Percentiles rank a stretch among this genome's conserved stretches.
Conservation (phyloP, 2,329 filamentous ascomycete species). For the Calonectria pseudoturangicola region DNA sequence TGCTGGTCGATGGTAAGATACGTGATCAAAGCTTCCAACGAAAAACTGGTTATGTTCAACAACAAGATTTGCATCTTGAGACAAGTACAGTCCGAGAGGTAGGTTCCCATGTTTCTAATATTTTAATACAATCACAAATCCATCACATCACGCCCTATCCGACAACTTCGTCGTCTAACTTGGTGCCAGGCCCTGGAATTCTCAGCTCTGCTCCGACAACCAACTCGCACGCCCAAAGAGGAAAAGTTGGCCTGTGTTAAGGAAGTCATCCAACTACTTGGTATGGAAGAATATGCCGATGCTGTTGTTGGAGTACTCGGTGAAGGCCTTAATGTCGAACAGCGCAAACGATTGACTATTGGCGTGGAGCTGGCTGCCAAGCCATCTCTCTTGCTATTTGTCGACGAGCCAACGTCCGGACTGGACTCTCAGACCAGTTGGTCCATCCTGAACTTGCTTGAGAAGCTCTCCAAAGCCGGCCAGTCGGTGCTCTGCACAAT, state of each 20-base stretch:
- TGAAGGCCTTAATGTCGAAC: conserved; percentile 67
- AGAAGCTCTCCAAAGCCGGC: conserved; percentile 72
- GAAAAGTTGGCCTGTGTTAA: conserved; percentile 72
- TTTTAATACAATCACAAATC: neutral
- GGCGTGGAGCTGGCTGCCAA: conserved; percentile 65
- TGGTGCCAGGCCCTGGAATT: conserved; percentile 57
- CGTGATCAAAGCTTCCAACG: conserved; percentile 80
- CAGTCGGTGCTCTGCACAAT: conserved; percentile 70
- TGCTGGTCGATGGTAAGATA: conserved; percentile 79
- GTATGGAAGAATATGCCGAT: conserved; percentile 72
- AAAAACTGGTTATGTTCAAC: conserved; percentile 82
- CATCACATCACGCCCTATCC: neutral
- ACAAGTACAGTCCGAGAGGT: conserved; percentile 65
- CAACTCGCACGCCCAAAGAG: conserved; percentile 61
- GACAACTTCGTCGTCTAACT: neutral
- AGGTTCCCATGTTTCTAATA: neutral
- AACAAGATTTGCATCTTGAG: conserved; percentile 71
- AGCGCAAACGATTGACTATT: conserved; percentile 70
- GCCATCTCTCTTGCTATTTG: conserved; percentile 67
- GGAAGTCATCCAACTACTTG: conserved; percentile 69
- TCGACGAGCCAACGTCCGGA: conserved; percentile 72
- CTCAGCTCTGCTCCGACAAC: conserved; percentile 65
- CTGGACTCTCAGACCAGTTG: conserved; percentile 77
- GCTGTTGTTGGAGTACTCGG: conserved; percentile 67
- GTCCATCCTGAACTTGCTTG: conserved; percentile 81